phyloP scores from a whole-genome alignment of 495 filamentous ascomycete genomes.

The Penicillium desertorum region DNA sequence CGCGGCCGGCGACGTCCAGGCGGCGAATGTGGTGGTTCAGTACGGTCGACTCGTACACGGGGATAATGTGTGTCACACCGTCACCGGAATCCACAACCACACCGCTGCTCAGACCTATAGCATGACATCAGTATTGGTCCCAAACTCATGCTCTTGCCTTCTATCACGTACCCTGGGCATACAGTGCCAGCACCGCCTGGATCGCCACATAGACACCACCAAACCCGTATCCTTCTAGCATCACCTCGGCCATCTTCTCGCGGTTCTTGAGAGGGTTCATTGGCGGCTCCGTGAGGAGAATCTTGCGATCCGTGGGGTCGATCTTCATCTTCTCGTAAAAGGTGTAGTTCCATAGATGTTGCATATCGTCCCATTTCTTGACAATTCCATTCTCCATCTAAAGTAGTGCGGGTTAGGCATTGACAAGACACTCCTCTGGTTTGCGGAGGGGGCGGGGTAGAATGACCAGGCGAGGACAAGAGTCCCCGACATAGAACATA shows the following conservation, averaged over 20 bases:
- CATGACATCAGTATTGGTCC: constrained; percentile 13
- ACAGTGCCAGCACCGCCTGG: constrained; percentile 94
- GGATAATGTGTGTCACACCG: constrained; percentile 97
- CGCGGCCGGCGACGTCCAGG: constrained; percentile 92
- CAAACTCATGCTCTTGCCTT: neutral
- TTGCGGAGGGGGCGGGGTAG: constrained; percentile 29
- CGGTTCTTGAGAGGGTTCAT: constrained; percentile 97
- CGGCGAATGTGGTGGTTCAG: constrained; percentile 94
- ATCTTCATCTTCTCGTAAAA: constrained; percentile 96
- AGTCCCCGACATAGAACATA: constrained; percentile 42
- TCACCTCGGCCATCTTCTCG: constrained; percentile 96
- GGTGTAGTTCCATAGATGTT: constrained; percentile 98
- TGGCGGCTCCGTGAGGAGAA: constrained; percentile 95
- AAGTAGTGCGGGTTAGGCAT: constrained; percentile 20
- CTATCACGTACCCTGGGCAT: constrained; percentile 75
- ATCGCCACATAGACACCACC: constrained; percentile 98
- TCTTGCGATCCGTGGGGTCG: constrained; percentile 89
- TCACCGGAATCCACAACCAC: constrained; percentile 98
- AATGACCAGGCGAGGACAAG: constrained; percentile 14
- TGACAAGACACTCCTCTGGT: constrained; percentile 27
- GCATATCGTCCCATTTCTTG: constrained; percentile 99
- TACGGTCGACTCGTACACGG: constrained; percentile 95
- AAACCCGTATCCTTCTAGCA: constrained; percentile 96
- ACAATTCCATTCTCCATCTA: constrained; percentile 99
- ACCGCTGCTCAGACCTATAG: constrained; percentile 80